Percentiles rank a stretch among this genome's conserved stretches.
phyloP scores from a whole-genome alignment of 805 yeast species.

The Tetrapisispora pingtungensis region DNA sequence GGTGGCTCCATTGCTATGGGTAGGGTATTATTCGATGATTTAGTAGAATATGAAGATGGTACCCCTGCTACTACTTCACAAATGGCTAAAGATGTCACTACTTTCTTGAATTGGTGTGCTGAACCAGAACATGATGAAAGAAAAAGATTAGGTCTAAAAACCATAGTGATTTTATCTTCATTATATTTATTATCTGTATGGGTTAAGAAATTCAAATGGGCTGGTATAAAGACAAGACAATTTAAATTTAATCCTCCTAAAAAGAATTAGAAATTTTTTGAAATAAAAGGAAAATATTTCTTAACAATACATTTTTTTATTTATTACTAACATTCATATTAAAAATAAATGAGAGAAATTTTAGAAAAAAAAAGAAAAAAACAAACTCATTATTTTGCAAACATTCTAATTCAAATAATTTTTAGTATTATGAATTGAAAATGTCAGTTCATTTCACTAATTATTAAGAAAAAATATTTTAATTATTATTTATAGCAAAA shows the following conservation, averaged over 20 bases:
- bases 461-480: no score
- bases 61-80: constrained; percentile 97
- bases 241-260: constrained; percentile 87
- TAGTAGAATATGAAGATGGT: constrained; percentile 98
- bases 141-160: constrained; percentile 93
- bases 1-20: constrained; percentile 99
- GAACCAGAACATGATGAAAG: constrained; percentile 99
- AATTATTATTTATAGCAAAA: neutral
- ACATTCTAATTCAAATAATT: no score
- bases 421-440: no score
- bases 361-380: no score
- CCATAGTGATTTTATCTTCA: constrained; percentile 66
- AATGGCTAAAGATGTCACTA: constrained; percentile 97
- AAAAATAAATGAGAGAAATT: neutral
- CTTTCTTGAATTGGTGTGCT: constrained; percentile 95
- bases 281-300: neutral
- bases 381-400: neutral
- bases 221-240: constrained; percentile 90
- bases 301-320: no score
- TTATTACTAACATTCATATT: no score
- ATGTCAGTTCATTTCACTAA: no score
- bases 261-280: constrained; percentile 15
- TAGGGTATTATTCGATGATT: constrained; percentile 92
- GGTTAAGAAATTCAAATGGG: constrained; percentile 98
- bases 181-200: constrained; percentile 75